Evolutionary conservation across 345 rosid species (phyloP), one percentile per base, ranked within the genome.

Genomic region (Syzygium aqueum): DNA sequence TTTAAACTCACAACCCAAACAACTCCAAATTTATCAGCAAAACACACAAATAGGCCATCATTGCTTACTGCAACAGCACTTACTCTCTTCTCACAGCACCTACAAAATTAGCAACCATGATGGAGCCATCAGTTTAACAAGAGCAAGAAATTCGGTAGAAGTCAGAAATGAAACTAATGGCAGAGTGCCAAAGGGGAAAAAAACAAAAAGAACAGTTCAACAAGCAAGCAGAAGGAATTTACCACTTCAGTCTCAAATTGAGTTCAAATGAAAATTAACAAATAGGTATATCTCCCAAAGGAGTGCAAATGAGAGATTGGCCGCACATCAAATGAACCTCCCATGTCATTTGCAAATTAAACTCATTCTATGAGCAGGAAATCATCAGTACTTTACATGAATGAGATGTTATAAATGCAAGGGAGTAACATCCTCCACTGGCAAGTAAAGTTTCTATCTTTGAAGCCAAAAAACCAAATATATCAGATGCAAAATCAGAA

Each of bases 21-120:
- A 91, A 93, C 97, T 92, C 99, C 99, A 89, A 98, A 98, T 90
- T 96, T 96, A 89, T 98, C 99, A 85, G 99, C 97, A 88, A 93
- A 98, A 86, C 98, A 96, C 85, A 94, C 95, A 91, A 93, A 85
- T 73, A 87, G 89, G 40, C 93, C 96, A 88, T 95, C 94, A 49
- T 91, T 88, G 89, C 96, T 94, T 87, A 98, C 86, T 77, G 98
- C 95, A 89, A 96, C 92, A 10, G 99, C 97, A 43, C 90, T 95
- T 89, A 95, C 98, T 96, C 97, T 94, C 95, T 98, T 98, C 91
- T 98, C 99, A 77, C 97, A 94, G 40, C 85, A 93, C 88, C 99
- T 96, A 93, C 84, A 53, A 85, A 53, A 57, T 56, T 78, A 28
- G 87, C 73, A 80, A 77, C 5, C 63, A 28, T 85, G 27, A 85